Base-by-base conservation (phyloP, 139 green algal species). In the Raphidocelis subcapitata region DNA sequence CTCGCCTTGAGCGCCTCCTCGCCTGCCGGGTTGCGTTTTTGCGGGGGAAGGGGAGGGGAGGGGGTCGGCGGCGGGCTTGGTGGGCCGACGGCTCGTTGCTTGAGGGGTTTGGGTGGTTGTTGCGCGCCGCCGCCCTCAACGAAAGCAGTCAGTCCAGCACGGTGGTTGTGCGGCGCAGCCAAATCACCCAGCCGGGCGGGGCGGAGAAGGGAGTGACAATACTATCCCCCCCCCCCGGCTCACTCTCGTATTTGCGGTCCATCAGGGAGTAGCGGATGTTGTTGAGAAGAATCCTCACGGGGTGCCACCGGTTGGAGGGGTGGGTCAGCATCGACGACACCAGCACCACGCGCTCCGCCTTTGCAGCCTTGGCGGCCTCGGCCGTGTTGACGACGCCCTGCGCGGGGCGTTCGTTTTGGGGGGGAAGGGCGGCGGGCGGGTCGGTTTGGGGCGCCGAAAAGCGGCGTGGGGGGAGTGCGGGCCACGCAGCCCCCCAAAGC, bases 231-330 rank as follows among this genome's bases (percentile, higher is more conserved):
- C 60, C 44, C 62, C 26, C 67, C 26, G 26, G 10, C 69, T 31
- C 61, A 82, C 85, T 85, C 49, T 79, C 74, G 59, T 83, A 89
- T 72, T 94, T 94, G 57, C 80, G 52, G 75, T 94, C 87, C 69
- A 94, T 94, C 0, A 85, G 71, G 20, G 67, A 66, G 68, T 69
- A 92, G 23, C 84, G 76, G 16, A 93, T 81, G 84, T 90, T 94
- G 81, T 92, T 94, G 3, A 94, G 81, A 41, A 94, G 49, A 5
- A 93, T 61, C 8, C 89, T 80, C 5, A 94, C 77, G 1, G 85
- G 85, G 64, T 92, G 23, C 29, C 49, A 88, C 69, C 74, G 73
- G 83, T 93, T 88, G 32, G 85, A 72, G 23, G 83, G 80, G 28
- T 80, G 74, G 5, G 91, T 86, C 28, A 93, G 75, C 61, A 81